These are phyloP conservation scores for Calocybe gangraenosa DNA, from an alignment of 768 basidiomycete genomes.

Conservation along the genomic window DNA sequence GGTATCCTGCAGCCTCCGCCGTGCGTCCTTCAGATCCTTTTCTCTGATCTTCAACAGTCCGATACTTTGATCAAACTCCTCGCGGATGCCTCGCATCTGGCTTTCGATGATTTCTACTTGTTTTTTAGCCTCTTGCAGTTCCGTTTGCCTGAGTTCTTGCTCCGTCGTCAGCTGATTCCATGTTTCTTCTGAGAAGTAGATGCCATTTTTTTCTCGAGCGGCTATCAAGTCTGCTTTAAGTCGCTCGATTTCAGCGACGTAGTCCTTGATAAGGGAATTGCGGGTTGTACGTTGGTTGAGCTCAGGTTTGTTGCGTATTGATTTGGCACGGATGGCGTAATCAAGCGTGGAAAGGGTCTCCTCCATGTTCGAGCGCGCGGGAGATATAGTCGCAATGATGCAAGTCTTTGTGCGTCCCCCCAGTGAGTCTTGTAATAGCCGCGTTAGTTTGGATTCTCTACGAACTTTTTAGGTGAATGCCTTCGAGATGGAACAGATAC, in stretches of 20 bases:
- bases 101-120: conserved; percentile 81
- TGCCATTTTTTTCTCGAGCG: conserved; percentile 93
- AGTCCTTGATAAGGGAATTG: conserved; percentile 89
- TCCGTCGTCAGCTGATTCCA: conserved; percentile 82
- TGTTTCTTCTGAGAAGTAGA: conserved; percentile 87
- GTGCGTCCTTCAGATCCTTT: conserved; percentile 66
- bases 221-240: conserved; percentile 88
- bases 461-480: neutral
- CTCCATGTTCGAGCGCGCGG: conserved; percentile 90
- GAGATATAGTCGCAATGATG: conserved; percentile 95
- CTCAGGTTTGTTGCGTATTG: conserved; percentile 93
- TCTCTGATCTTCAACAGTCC: conserved; percentile 70
- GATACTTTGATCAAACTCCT: conserved; percentile 92
- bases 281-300: conserved; percentile 93
- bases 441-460: conserved; percentile 96
- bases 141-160: conserved; percentile 72
- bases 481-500: conserved; percentile 11
- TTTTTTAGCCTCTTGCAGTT: conserved; percentile 78
- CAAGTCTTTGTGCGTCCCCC: conserved; percentile 97
- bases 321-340: conserved; percentile 93
- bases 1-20: conserved; percentile 49
- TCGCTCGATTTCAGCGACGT: conserved; percentile 88
- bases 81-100: conserved; percentile 72
- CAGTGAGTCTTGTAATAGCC: conserved; percentile 97
- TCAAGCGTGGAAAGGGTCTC: conserved; percentile 97